Conservation (phyloP, 176 grass and related monocot species). For the Tillandsia leiboldiana region DNA sequence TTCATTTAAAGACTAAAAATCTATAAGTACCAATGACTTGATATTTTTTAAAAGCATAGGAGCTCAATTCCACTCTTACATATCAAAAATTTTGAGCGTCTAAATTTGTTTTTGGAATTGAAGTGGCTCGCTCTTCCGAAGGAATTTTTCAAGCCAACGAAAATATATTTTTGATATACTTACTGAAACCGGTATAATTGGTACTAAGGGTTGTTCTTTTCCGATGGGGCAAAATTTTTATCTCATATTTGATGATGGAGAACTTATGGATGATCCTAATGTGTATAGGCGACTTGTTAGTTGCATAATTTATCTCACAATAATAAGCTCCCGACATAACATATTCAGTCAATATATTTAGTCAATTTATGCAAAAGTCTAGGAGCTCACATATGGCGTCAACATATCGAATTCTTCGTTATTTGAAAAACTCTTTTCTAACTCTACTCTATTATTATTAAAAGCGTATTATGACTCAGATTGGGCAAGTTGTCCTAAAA, state of each 20-base stretch:
- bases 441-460: too few relatives aligned
- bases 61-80: background rate
- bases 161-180: background rate
- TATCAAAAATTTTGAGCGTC: background rate
- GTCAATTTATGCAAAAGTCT: background rate
- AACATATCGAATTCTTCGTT: background rate
- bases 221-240: background rate
- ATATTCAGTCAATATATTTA: background rate
- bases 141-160: background rate
- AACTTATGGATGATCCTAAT: background rate
- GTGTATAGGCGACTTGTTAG: too few relatives aligned
- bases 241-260: background rate
- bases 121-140: background rate
- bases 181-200: background rate
- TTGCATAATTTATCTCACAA: background rate
- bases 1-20: too few relatives aligned
- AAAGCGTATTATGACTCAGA: too few relatives aligned
- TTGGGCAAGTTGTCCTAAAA: too few relatives aligned
- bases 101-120: background rate
- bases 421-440: background rate
- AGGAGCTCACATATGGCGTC: background rate
- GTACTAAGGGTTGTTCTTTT: background rate
- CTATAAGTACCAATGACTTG: too few relatives aligned
- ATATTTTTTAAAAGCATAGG: too few relatives aligned
- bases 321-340: background rate